Conservation (phyloP, 208 protist species). For the Trichomonas tenax region DNA sequence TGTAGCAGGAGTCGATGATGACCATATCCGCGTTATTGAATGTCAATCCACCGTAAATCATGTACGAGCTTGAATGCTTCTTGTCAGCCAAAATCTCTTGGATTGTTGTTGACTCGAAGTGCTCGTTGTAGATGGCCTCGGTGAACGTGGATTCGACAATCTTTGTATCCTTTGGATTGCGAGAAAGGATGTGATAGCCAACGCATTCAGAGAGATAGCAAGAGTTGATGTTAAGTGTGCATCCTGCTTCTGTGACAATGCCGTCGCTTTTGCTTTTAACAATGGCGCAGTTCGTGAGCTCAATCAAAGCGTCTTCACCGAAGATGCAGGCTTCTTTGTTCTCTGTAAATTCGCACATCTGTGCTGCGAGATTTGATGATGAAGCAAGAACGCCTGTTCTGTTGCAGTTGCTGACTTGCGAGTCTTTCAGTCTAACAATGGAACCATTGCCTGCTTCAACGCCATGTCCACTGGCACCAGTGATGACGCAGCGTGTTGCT, state of each 20-base stretch:
- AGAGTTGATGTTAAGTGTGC: not conserved
- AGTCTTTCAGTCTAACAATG: not conserved
- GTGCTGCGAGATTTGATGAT: not conserved
- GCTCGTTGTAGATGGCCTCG: not conserved
- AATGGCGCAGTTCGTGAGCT: not conserved
- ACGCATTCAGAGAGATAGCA: not conserved
- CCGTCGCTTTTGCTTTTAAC: not conserved
- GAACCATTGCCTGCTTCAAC: conserved; percentile 2
- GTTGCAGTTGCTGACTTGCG: not conserved
- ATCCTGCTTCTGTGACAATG: not conserved
- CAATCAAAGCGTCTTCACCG: not conserved
- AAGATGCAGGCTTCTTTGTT: not conserved
- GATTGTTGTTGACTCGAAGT: not conserved
- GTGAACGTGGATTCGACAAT: not conserved
- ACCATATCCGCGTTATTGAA: not conserved
- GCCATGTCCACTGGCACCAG: not conserved
- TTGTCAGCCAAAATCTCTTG: not conserved
- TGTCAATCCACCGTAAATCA: not conserved
- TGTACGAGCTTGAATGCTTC: not conserved
- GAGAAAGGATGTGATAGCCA: not conserved
- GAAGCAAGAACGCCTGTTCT: not conserved
- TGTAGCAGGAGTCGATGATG: not conserved
- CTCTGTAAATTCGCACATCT: not conserved
- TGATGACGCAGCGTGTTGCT: not conserved
- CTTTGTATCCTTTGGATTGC: not conserved